Evolutionary conservation across 345 rosid species (phyloP).

Genomic region (Mallotus nudiflorus): DNA sequence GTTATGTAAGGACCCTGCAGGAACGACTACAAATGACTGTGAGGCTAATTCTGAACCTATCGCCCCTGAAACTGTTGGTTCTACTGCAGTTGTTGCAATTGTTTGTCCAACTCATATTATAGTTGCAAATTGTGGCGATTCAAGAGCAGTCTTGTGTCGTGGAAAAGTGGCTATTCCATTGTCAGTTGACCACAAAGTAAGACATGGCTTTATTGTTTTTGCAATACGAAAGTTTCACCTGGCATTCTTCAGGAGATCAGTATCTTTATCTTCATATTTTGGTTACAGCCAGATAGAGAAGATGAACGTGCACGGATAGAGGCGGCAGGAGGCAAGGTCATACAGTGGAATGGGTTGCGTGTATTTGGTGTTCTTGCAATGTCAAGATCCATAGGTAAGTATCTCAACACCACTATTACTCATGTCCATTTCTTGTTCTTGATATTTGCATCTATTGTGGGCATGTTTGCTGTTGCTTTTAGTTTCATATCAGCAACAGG

Average conservation of each 20-base stretch:
- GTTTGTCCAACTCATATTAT: conserved; percentile 57
- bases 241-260: conserved; percentile 1
- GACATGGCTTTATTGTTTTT: not conserved
- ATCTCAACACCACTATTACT: not conserved
- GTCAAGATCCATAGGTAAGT: conserved; percentile 79
- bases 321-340: conserved; percentile 74
- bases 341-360: conserved; percentile 78
- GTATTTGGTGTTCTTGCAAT: conserved; percentile 86
- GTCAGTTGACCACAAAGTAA: conserved; percentile 75
- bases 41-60: conserved; percentile 21
- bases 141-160: conserved; percentile 71
- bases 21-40: not conserved
- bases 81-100: conserved; percentile 80
- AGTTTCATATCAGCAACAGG: not conserved
- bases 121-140: conserved; percentile 79
- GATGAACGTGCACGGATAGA: conserved; percentile 79
- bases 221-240: conserved; percentile 7
- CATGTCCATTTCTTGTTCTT: not conserved
- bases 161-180: conserved; percentile 59
- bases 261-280: conserved; percentile 10
- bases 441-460: too few species aligned
- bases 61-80: conserved; percentile 72
- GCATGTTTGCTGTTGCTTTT: not conserved
- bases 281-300: conserved; percentile 72
- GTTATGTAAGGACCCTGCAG: not conserved